Conservation (phyloP, 352 stramenopile genomes). For the Phytophthora ramorum region DNA sequence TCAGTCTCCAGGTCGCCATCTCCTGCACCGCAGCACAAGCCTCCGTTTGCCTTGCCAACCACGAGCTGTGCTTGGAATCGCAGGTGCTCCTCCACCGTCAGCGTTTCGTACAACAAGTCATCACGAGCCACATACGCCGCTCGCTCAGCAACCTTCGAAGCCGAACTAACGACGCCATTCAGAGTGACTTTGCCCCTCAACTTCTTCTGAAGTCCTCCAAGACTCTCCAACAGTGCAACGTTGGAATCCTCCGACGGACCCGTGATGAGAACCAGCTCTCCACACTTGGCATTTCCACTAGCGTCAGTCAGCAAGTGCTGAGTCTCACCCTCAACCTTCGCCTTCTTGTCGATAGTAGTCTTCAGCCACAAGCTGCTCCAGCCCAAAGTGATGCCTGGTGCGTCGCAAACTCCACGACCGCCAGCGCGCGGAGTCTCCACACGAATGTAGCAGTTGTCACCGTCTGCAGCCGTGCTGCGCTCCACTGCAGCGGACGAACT, state of each 20-base stretch:
- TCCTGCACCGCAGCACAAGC: conserved; percentile 23
- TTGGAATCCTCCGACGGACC: conserved; percentile 36
- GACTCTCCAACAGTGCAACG: conserved; percentile 35
- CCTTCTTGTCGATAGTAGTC: conserved; percentile 11
- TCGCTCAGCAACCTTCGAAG: conserved; percentile 9
- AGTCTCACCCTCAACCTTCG: conserved; percentile 1
- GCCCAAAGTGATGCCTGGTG: conserved; percentile 27
- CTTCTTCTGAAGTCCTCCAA: conserved; percentile 28
- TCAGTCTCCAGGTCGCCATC: conserved; percentile 16
- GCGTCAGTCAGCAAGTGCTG: conserved; percentile 33
- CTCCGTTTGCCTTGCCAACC: conserved; percentile 13
- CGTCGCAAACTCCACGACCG: conserved; percentile 18
- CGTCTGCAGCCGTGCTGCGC: not conserved
- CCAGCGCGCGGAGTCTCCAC: conserved; percentile 40
- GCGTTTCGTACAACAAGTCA: conserved; percentile 43
- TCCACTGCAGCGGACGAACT: conserved; percentile 11
- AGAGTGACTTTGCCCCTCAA: conserved; percentile 35
- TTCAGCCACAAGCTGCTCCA: conserved; percentile 45
- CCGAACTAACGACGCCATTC: conserved; percentile 23
- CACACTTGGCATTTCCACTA: conserved; percentile 37
- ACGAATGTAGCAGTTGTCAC: conserved; percentile 43
- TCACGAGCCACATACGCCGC: conserved; percentile 29
- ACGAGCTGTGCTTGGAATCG: conserved; percentile 37
- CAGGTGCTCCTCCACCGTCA: conserved; percentile 49
- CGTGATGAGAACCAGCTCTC: conserved; percentile 39